These are phyloP conservation scores for Spathaspora arborariae DNA, from an alignment of 805 yeast species.

Conservation along the genomic window DNA sequence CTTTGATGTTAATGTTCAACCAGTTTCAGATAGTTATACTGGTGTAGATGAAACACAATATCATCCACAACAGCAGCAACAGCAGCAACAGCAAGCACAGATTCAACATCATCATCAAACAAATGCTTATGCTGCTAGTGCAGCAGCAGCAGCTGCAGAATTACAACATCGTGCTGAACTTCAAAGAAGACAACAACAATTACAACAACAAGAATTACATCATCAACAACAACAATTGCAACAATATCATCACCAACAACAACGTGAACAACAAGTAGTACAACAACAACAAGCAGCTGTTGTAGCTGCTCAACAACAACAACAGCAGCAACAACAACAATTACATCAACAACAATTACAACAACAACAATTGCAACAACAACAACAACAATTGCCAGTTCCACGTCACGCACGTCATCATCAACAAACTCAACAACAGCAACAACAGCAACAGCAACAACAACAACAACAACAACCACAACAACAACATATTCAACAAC, in stretches of 20 bases:
- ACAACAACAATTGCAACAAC: slow-evolving; percentile 2
- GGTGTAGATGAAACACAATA: neutral
- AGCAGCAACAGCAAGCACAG: slow-evolving; percentile 12
- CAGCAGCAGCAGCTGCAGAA: slow-evolving; percentile 13
- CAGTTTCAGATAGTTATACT: slow-evolving; percentile 8
- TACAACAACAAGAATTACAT: slow-evolving; percentile 10
- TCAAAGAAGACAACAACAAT: slow-evolving; percentile 14
- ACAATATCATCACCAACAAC: slow-evolving; percentile 12
- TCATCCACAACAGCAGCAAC: slow-evolving; percentile 2
- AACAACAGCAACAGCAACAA: slow-evolving; percentile 3
- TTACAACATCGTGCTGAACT: slow-evolving; percentile 18
- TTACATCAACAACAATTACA: slow-evolving; percentile 8
- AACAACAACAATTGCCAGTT: slow-evolving; percentile 7
- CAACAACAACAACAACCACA: slow-evolving; percentile 3
- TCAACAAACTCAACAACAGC: slow-evolving; percentile 4
- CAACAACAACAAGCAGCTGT: slow-evolving; percentile 9
- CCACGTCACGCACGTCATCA: neutral
- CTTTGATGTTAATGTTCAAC: slow-evolving; percentile 7
- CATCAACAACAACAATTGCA: slow-evolving; percentile 15
- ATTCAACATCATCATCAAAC: slow-evolving; percentile 12
- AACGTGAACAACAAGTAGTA: slow-evolving; percentile 10
- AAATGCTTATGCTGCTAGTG: slow-evolving; percentile 13
- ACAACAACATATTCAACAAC: slow-evolving; percentile 6
- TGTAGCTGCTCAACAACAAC: slow-evolving; percentile 7
- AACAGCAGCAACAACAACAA: slow-evolving; percentile 5